Conservation (phyloP, 1,284 basidiomycete genomes). For the Trichosporon faecale region DNA sequence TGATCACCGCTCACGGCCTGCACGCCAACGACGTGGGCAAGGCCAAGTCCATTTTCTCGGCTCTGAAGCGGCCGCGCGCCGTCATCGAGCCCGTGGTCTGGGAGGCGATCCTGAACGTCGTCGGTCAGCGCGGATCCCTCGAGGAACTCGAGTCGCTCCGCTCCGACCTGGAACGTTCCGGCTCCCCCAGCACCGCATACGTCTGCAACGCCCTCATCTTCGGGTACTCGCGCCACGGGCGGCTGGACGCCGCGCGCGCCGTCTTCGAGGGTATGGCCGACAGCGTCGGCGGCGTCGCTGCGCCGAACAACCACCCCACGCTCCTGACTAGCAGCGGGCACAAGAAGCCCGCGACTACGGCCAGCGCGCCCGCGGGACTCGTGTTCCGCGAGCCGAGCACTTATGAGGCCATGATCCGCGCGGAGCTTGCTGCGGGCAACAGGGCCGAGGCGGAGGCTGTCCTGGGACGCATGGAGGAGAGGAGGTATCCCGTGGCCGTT, state of each 20-base stretch:
- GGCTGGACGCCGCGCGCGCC: conserved; percentile 66
- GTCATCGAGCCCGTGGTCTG: conserved; percentile 81
- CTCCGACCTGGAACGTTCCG: conserved; percentile 61
- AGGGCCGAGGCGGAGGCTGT: conserved; percentile 61
- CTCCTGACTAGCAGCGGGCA: conserved; percentile 54
- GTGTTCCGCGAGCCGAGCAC: conserved; percentile 83
- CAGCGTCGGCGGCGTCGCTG: conserved; percentile 72
- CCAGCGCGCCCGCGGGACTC: conserved; percentile 36
- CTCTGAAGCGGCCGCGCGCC: conserved; percentile 28
- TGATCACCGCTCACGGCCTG: conserved; percentile 89
- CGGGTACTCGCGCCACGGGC: conserved; percentile 71
- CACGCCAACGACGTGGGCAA: conserved; percentile 72
- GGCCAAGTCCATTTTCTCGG: conserved; percentile 75
- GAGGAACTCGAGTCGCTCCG: conserved; percentile 75
- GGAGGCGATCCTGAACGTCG: conserved; percentile 85
- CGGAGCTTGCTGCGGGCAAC: conserved; percentile 77
- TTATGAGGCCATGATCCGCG: conserved; percentile 86
- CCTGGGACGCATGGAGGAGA: conserved; percentile 68
- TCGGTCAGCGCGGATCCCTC: conserved; percentile 72
- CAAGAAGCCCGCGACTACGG: conserved; percentile 54
- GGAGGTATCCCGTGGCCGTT: conserved; percentile 48
- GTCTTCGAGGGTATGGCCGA: conserved; percentile 88
- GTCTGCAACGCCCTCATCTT: conserved; percentile 91
- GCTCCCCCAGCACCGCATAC: conserved; percentile 89
- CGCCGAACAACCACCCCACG: conserved; percentile 79